These are phyloP conservation scores for Yamadazyma triangularis DNA, from an alignment of 1,139 yeast genomes.

Conservation along the genomic window DNA sequence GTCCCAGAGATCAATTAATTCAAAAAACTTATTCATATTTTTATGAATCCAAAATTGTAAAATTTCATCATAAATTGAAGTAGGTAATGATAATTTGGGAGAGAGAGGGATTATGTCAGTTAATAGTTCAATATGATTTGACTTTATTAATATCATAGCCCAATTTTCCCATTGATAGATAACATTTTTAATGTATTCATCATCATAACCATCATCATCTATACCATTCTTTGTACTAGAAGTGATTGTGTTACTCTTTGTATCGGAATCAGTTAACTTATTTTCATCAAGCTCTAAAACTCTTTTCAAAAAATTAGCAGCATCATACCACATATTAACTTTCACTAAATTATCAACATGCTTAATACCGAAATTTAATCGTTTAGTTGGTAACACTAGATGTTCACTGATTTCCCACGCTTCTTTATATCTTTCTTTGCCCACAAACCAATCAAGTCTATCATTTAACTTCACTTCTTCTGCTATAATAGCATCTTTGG, in stretches of 20 bases:
- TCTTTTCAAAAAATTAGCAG: slow-evolving; percentile 45
- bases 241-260: slow-evolving; percentile 25
- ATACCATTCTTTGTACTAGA: slow-evolving; percentile 5
- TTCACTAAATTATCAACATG: slow-evolving; percentile 57
- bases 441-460: slow-evolving; percentile 67
- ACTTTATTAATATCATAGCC: slow-evolving; percentile 50
- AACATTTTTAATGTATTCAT: slow-evolving; percentile 24
- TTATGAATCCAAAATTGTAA: slow-evolving; percentile 46
- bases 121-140: slow-evolving; percentile 43
- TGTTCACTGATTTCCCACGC: slow-evolving; percentile 77
- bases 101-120: slow-evolving; percentile 51
- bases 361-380: slow-evolving; percentile 58
- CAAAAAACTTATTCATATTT: slow-evolving; percentile 28
- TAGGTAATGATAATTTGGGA: slow-evolving; percentile 32
- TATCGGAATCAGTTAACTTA: slow-evolving; percentile 27
- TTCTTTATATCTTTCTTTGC: slow-evolving; percentile 47
- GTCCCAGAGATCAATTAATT: slow-evolving; percentile 56
- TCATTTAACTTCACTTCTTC: slow-evolving; percentile 66
- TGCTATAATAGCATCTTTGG: slow-evolving; percentile 78
- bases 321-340: slow-evolving; percentile 51
- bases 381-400: slow-evolving; percentile 44
- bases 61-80: slow-evolving; percentile 46
- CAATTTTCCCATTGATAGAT: slow-evolving; percentile 65
- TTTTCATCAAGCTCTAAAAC: slow-evolving; percentile 33
- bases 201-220: slow-evolving; percentile 20